Conservation (phyloP, 345 rosid genomes). For the Euphorbia lathyris region DNA sequence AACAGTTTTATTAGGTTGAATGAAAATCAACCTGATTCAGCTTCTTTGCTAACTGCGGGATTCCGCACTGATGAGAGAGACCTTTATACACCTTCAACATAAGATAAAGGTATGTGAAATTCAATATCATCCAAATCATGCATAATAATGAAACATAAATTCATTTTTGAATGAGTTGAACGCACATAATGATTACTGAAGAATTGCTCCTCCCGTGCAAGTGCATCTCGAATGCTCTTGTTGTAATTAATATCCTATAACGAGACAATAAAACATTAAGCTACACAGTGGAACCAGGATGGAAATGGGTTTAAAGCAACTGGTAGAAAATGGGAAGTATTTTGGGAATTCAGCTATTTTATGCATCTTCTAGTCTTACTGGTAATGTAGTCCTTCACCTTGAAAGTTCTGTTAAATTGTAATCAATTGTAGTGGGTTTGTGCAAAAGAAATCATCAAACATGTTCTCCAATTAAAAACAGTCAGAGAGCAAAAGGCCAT, state of each 20-base stretch:
- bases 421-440: too few relatives aligned
- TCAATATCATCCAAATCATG: neutral
- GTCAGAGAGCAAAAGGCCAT: too few relatives aligned
- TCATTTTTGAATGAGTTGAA: conserved; percentile 18
- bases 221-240: conserved; percentile 57
- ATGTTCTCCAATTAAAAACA: too few relatives aligned
- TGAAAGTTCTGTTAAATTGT: too few relatives aligned
- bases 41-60: conserved; percentile 71
- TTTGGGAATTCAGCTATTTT: neutral
- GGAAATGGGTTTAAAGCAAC: neutral
- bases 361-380: neutral
- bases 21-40: conserved; percentile 53
- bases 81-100: conserved; percentile 53
- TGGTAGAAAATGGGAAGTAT: neutral
- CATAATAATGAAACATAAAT: neutral
- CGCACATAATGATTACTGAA: conserved; percentile 50
- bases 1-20: neutral
- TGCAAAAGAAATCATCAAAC: too few relatives aligned
- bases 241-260: conserved; percentile 55
- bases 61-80: conserved; percentile 57
- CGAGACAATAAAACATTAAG: neutral
- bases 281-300: neutral
- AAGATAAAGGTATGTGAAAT: conserved; percentile 8
- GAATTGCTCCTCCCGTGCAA: conserved; percentile 48
- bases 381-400: too few relatives aligned